Base-by-base conservation (phyloP, 441 rosid species). In the California macrophylla region DNA sequence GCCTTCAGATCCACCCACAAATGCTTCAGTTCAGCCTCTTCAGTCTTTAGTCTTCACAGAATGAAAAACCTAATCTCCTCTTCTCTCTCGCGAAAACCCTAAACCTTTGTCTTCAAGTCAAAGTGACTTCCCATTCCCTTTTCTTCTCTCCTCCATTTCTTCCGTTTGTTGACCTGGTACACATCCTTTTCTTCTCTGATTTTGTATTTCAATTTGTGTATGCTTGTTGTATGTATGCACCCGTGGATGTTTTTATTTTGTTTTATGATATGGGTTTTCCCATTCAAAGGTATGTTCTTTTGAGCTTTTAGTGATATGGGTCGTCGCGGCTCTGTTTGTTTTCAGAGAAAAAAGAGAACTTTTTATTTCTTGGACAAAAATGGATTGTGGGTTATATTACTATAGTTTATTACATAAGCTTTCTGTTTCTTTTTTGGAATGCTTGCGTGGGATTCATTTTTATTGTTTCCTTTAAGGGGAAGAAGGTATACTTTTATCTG, bases 361-460 rank as follows among this genome's bases (percentile, higher is more conserved):
- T 45, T 45, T 45, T 2, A 12, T 45, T 45, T 15, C 20, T 45
- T 15, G 20, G 52, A 15, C 5, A 15, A 45, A 45, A 45, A 45
- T 45, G 52, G 4, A 45, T 45, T 32, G 7, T 32, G 36, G 36
- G 36, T 32, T 32, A 4, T 32, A 32, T 32, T 32, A 9, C 36
- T 32, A 32, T 32, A 32, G 7, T 9, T 32, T 32, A 32, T 32
- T 32, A 9, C 36, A 40, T 40, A 40, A 40, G 50, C 50, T 10
- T 12, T 42, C 50, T 9, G n/a, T 42, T 12, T 12, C n/a, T 42
- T 42, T 42, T 12, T 54, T 73, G 30, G n/a, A 67, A 64, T 47
- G 52, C 10, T 42, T 36, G 45, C 36, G 38, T 69, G 62, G 62
- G 54, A 69, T 66, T 69, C 16, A 9, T 61, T 66, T 60, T 60